Conservation (phyloP, 192 early-diverging fungal species). For the Paraglomus brasilianum region DNA sequence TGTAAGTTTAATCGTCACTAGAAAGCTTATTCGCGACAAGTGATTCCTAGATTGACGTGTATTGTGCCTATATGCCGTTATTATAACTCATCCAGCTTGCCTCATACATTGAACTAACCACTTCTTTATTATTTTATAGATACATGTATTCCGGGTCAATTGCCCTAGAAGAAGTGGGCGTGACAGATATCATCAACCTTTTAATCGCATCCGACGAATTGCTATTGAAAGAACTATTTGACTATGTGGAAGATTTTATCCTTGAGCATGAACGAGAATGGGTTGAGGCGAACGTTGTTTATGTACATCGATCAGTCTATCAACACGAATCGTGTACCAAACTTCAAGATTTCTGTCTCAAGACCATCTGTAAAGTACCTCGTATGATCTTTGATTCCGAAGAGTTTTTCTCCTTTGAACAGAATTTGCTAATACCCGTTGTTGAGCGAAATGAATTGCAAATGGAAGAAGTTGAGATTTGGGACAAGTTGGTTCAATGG, state of each 20-base stretch:
- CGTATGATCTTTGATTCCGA: not conserved
- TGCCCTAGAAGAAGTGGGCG: constrained; percentile 7
- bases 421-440: not conserved
- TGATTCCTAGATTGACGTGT: too few species aligned
- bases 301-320: constrained; percentile 16
- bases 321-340: not conserved
- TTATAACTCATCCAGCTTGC: too few species aligned
- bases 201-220: constrained; percentile 26
- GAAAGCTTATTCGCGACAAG: too few species aligned
- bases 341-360: constrained; percentile 2
- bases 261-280: constrained; percentile 3
- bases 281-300: constrained; percentile 16
- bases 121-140: constrained; percentile 4
- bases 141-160: constrained; percentile 20
- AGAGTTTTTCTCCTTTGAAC: constrained; percentile 11
- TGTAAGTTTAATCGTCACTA: too few species aligned
- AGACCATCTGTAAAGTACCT: constrained; percentile 1
- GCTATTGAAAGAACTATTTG: constrained; percentile 18
- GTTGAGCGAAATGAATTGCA: constrained; percentile 10
- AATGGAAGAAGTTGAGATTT: constrained; percentile 17
- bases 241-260: constrained; percentile 11
- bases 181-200: constrained; percentile 1
- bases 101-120: too few species aligned
- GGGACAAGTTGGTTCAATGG: constrained; percentile 3
- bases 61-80: too few species aligned